Conservation (phyloP, 208 protist species). For the Leishmania gerbilli region DNA sequence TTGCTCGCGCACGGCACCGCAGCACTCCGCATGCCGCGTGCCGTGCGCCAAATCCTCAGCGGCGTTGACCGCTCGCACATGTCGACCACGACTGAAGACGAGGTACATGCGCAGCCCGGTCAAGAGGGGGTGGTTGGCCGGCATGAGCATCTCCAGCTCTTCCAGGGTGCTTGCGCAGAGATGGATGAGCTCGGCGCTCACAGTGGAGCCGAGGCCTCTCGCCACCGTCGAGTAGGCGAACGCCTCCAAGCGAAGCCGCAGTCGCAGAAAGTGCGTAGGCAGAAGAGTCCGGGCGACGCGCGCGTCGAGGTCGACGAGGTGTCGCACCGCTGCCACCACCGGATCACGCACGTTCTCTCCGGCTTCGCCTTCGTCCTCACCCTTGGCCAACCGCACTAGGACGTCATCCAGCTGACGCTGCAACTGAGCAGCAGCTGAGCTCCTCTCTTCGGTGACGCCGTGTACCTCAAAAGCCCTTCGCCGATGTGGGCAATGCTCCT, state of each 20-base stretch:
- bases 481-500: constrained; percentile 8
- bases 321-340: constrained; percentile 30
- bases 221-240: constrained; percentile 43
- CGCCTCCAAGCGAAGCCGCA: constrained; percentile 48
- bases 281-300: constrained; percentile 33
- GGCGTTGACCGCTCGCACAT: constrained; percentile 34
- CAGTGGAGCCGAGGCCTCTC: constrained; percentile 25
- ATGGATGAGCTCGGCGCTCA: constrained; percentile 45
- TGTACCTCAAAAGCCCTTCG: neutral
- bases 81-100: constrained; percentile 55
- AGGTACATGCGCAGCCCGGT: constrained; percentile 76
- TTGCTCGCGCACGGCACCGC: constrained; percentile 67
- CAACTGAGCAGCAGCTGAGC: constrained; percentile 5
- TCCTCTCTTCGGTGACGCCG: neutral
- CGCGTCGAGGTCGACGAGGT: constrained; percentile 52
- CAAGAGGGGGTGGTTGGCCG: constrained; percentile 53
- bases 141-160: constrained; percentile 58
- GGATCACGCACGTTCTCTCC: neutral
- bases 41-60: constrained; percentile 22
- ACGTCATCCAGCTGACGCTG: constrained; percentile 16
- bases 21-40: constrained; percentile 44
- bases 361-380: neutral
- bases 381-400: neutral
- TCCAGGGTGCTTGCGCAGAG: constrained; percentile 51
- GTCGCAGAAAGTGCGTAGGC: constrained; percentile 55